Base-by-base conservation (phyloP, 257 asterid genomes). In the Ehretia macrophylla region DNA sequence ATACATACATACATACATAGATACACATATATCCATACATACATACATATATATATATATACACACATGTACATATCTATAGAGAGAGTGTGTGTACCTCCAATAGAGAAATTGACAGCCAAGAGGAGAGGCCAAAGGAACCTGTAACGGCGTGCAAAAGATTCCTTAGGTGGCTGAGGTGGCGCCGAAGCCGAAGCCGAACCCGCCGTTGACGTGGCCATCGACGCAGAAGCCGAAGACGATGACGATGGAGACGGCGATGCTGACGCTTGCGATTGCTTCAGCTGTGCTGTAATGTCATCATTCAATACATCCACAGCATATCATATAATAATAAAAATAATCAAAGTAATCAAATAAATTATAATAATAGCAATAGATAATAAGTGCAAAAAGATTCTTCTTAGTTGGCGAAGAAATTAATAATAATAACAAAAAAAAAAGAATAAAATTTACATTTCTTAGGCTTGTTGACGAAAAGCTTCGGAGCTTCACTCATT, bases 51-150 rank as follows among this genome's bases (percentile, higher is more conserved):
- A 1, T n/a, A n/a, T n/a, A n/a, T n/a, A n/a, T n/a, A 42, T 2
- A 42, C 47, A 42, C 47, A 42, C 47, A 42, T 10, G 8, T 4
- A 42, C 3, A 14, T 42, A 38, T 38, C 9, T 38, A 49, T 49
- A 1, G 9, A 49, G 16, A 49, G 11, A 8, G 16, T 49, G 11
- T 14, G 22, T 20, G 32, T 17, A 91, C 96, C 98, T 84, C 98
- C 96, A 27, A 77, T 72, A 45, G 83, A 22, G 77, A 91, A 77
- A 74, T 89, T 88, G 76, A 83, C 82, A 42, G 73, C 85, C 83
- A 91, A 54, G 46, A 86, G 79, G 59, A 88, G 72, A 55, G 95
- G 91, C 84, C 82, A 79, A 56, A 83, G 46, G 69, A 81, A 83
- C 86, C 68, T 85, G 67, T 79, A 79, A 27, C 95, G 93, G 20